Evolutionary conservation across 1,139 yeast genomes (phyloP), one percentile per base, ranked within the genome.

Genomic region (Yamadazyma oceani): DNA sequence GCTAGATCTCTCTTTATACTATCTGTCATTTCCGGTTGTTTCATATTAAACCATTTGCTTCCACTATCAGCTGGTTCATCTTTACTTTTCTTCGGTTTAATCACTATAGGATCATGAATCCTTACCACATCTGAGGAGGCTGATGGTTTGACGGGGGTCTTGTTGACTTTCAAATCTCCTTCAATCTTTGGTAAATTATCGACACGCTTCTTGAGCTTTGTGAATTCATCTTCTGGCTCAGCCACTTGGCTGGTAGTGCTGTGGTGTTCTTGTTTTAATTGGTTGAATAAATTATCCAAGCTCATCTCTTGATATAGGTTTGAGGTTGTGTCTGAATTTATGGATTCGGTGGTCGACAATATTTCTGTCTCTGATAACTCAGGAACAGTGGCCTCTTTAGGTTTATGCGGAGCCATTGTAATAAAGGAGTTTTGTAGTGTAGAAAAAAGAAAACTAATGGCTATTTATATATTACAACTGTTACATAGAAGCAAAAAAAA

Each of bases 1-100:
- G 80, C 71, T 51, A 94, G 60, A 59, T 92, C 97, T 42, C 96
- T 73, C 54, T 84, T 85, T 23, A 86, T 58, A 33, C 74, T 75
- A 2, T 84, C 79, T 0, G 95, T 86, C 47, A 89, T 62, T 50
- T 87, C 96, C 2, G 86, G 82, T 46, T 80, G 82, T 32, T 87
- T 86, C 78, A 92, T 75, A 43, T 82, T 73, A 57, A 89, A 92
- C 97, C 97, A 92, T 45, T 81, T 69, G 26, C 66, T 60, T 1
- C 83, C 85, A 3, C 85, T 54, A 32, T 66, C 69, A 14, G 46
- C 52, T 2, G 41, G 47, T 14, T 51, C 48, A 4, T 40, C 48
- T 17, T 46, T 42, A 17, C 45, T 48, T 17, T 46, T 43, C 19
- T 46, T 49, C 19, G 45, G 49, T 26, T 49, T 51, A 21, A 46